These are phyloP conservation scores for Penstemon eatonii DNA, from an alignment of 257 asterid species.

Conservation along the genomic window DNA sequence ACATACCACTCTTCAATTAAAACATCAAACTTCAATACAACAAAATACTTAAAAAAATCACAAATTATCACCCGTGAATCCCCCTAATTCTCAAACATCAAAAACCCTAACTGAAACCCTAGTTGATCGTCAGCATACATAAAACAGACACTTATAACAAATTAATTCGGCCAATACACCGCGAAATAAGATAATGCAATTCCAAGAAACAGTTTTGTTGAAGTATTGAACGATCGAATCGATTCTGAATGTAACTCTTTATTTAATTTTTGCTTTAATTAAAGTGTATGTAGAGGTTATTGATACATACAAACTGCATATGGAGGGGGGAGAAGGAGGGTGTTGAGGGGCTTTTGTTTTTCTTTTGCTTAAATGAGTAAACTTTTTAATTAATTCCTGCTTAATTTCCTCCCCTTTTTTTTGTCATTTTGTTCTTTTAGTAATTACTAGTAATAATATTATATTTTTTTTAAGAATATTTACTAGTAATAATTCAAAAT, in stretches of 20 bases:
- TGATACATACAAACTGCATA: conserved; percentile 34
- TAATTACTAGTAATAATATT: neutral
- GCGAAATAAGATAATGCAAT: conserved; percentile 27
- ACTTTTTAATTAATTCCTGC: too few species aligned
- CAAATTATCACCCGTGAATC: conserved; percentile 35
- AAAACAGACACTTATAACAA: conserved; percentile 23
- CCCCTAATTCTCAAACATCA: conserved; percentile 34
- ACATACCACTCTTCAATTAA: conserved; percentile 49
- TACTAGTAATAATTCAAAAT: too few species aligned
- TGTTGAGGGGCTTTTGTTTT: conserved; percentile 21
- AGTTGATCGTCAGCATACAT: conserved; percentile 58
- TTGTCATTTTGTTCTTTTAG: conserved; percentile 14
- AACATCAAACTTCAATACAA: conserved; percentile 41
- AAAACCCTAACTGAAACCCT: conserved; percentile 50
- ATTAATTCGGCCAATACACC: conserved; percentile 9
- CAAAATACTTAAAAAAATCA: conserved; percentile 42
- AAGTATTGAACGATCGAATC: conserved; percentile 47
- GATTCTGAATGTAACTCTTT: conserved; percentile 41
- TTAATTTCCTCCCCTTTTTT: neutral
- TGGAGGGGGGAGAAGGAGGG: conserved; percentile 24
- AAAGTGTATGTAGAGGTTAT: conserved; percentile 35
- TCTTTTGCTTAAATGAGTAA: neutral
- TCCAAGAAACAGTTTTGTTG: conserved; percentile 33
- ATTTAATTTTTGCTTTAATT: conserved; percentile 27
- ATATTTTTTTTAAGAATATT: too few species aligned